Percentiles rank a stretch among this genome's conserved stretches.
Evolutionary conservation across 1,284 basidiomycete genomes (phyloP).

Genomic region (Heterobasidion parviporum): DNA sequence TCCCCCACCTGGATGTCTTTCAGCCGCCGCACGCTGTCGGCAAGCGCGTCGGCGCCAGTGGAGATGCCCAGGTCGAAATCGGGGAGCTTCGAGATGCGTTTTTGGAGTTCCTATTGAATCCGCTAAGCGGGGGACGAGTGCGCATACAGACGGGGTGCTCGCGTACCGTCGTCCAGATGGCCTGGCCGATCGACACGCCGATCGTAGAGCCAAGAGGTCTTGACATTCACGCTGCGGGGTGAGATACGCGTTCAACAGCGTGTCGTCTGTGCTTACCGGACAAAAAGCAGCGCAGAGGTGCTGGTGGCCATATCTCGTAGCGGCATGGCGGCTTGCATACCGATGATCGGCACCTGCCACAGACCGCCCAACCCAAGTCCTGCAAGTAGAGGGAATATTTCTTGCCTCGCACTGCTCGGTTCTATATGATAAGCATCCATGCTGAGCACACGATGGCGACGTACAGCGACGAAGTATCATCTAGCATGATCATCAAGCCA

Average conservation of each 20-base stretch:
- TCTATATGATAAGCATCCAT: not conserved
- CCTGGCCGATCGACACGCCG: constrained; percentile 65
- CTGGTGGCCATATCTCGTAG: constrained; percentile 74
- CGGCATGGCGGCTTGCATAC: constrained; percentile 75
- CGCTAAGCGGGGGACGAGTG: not conserved
- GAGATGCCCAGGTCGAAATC: constrained; percentile 41
- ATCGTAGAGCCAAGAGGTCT: constrained; percentile 69
- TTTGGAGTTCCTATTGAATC: constrained; percentile 23
- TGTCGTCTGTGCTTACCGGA: constrained; percentile 34
- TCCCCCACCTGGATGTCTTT: constrained; percentile 43
- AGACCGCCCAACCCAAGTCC: constrained; percentile 54
- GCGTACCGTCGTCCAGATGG: constrained; percentile 49
- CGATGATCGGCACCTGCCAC: constrained; percentile 65
- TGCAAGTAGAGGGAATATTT: constrained; percentile 55
- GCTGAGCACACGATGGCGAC: constrained; percentile 6
- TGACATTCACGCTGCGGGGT: not conserved
- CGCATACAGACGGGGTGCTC: no score
- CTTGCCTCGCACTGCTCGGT: constrained; percentile 41
- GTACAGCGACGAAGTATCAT: constrained; percentile 36
- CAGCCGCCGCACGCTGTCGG: constrained; percentile 44
- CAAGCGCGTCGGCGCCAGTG: constrained; percentile 35
- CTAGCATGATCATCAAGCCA: constrained; percentile 55
- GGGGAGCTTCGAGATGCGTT: constrained; percentile 40
- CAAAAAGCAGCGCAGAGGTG: constrained; percentile 63
- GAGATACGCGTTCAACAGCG: not conserved